These are phyloP conservation scores for Quillaja saponaria DNA, from an alignment of 306 rosid genomes.

Conservation along the genomic window DNA sequence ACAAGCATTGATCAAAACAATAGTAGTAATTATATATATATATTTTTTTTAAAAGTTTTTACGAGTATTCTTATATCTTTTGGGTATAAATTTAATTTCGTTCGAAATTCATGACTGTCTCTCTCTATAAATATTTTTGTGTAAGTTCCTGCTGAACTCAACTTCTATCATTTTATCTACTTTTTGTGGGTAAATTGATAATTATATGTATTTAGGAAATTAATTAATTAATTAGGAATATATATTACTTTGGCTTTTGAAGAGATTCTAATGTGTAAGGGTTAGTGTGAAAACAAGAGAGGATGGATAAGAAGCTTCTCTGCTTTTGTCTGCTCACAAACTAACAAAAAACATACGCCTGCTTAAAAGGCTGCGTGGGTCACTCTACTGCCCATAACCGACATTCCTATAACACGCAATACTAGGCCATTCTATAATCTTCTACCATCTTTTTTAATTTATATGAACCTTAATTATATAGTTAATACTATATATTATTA, in stretches of 20 bases:
- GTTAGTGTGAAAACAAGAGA: constrained; percentile 60
- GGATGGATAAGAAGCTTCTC: constrained; percentile 89
- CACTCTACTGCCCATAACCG: constrained; percentile 56
- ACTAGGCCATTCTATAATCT: constrained; percentile 32
- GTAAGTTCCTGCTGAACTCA: too few species aligned
- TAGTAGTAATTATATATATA: too few species aligned
- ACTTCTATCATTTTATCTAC: too few species aligned
- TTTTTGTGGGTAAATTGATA: constrained; percentile 13
- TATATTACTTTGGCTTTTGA: constrained; percentile 52
- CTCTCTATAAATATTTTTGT: too few species aligned
- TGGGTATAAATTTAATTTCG: too few species aligned
- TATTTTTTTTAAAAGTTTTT: too few species aligned
- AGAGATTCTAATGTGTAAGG: constrained; percentile 71
- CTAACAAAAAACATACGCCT: constrained; percentile 63
- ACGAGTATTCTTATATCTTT: too few species aligned
- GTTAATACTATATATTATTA: too few species aligned
- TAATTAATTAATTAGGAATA: too few species aligned
- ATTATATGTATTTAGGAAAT: constrained; percentile 14
- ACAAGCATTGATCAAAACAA: background rate
- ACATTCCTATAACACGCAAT: constrained; percentile 79
- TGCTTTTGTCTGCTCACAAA: constrained; percentile 98
- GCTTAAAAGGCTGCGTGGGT: constrained; percentile 51
- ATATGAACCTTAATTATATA: too few species aligned
- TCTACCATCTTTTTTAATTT: too few species aligned
- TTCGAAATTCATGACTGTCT: too few species aligned